phyloP scores from a whole-genome alignment of 176 grass and related monocot species.

The Bonia amplexicaulis region DNA sequence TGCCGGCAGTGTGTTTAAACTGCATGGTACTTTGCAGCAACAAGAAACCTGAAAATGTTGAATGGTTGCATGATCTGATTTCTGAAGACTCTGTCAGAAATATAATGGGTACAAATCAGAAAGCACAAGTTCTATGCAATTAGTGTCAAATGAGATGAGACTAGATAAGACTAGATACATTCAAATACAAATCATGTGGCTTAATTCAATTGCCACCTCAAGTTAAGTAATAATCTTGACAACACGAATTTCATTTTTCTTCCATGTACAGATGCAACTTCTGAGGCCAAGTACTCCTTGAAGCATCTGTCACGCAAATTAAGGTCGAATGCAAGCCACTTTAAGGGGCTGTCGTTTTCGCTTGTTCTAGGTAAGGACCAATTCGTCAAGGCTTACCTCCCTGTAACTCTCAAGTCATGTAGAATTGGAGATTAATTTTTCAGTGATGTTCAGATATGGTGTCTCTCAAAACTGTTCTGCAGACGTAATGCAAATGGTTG shows the following conservation, averaged over 20 bases:
- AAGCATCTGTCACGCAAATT: not conserved
- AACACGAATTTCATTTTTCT: not conserved
- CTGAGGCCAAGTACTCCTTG: not conserved
- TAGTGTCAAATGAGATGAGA: not conserved
- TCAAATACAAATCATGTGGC: not conserved
- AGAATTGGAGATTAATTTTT: not conserved
- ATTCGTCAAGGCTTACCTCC: not conserved
- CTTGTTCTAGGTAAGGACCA: conserved; percentile 31
- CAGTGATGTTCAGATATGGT: not conserved
- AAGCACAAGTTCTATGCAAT: not conserved
- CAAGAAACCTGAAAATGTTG: not conserved
- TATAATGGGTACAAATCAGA: not conserved
- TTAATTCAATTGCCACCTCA: not conserved
- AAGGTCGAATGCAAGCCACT: not conserved
- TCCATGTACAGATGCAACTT: not conserved
- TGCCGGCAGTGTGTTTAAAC: not conserved
- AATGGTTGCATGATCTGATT: not conserved
- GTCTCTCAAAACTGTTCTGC: not conserved
- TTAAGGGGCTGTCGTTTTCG: not conserved
- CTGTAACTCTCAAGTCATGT: conserved; percentile 24
- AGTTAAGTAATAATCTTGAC: not conserved
- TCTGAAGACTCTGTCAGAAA: not conserved
- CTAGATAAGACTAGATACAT: not conserved
- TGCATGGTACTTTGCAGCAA: not conserved
- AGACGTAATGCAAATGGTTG: conserved; percentile 19